Conservation (phyloP, 2,329 filamentous ascomycete genomes). For the Pseudogymnoascus sp. region DNA sequence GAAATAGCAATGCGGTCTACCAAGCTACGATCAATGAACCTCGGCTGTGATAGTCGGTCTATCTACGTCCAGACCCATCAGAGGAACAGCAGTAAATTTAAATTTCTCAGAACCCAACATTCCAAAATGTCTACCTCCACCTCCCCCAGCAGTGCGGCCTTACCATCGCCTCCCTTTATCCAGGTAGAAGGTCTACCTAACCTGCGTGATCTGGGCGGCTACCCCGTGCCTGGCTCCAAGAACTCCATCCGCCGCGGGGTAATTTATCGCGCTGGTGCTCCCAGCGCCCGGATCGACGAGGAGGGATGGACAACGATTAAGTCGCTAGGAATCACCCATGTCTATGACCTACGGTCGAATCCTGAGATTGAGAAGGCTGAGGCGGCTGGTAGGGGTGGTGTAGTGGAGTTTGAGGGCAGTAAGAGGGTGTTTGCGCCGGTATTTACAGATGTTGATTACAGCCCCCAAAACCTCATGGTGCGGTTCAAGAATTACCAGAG, state of each 20-base stretch:
- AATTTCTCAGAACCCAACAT: background rate
- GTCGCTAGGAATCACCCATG: constrained; percentile 52
- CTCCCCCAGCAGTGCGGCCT: constrained; percentile 8
- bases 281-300: constrained; percentile 23
- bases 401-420: constrained; percentile 42
- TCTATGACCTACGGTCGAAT: constrained; percentile 60
- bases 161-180: constrained; percentile 39
- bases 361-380: constrained; percentile 45
- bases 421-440: constrained; percentile 53
- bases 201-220: constrained; percentile 59
- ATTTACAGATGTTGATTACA: constrained; percentile 52
- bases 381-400: constrained; percentile 27
- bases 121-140: constrained; percentile 14
- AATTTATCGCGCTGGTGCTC: constrained; percentile 62
- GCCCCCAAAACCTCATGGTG: constrained; percentile 52
- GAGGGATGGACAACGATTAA: background rate
- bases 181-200: constrained; percentile 52
- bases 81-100: background rate
- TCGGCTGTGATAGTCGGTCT: background rate
- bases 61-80: background rate
- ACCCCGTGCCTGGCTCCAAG: constrained; percentile 32
- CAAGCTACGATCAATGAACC: background rate
- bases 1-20: background rate
- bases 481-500: constrained; percentile 52
- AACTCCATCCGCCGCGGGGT: constrained; percentile 40